Base-by-base conservation (phyloP, 371 early-diverging fungal species). In the Lichtheimia hyalospora region DNA sequence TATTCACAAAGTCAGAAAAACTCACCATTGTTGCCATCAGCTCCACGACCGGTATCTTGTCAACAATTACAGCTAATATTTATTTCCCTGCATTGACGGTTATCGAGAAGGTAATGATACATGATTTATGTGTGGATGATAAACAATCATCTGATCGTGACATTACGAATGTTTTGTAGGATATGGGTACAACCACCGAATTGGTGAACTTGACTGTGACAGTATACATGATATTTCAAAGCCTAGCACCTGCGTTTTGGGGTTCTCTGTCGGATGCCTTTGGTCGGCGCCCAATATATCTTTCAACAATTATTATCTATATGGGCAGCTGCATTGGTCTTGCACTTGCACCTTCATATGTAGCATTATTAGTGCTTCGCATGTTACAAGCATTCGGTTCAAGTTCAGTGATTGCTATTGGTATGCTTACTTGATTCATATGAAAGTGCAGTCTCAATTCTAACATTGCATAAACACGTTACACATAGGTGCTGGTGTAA, bases 331-430 rank as follows among this genome's bases (percentile, higher is more conserved):
- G 82, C 50, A 60, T 87, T 16, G 82, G 83, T 20, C 75, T 81
- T 5, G 85, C 86, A n/a, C 54, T 84, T 27, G 73, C 85, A 10
- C 68, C 62, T 14, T 73, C 61, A 28, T 73, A 79, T 49, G 61
- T 73, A 14, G 69, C 75, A 46, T 71, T 88, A 39, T 66, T 87
- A 39, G 71, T 70, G n/a, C 74, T 82, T 58, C 83, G 88, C 3
- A 68, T 83, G 42, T 62, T 88, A 28, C 88, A 88, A 61, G 73
- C 85, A 1, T 79, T 78, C 13, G 86, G 88, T 0, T 64, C 83
- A 3, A 81, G 83, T 28, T 83, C 88, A 0, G 84, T 80, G 5
- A 71, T 85, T 27, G 73, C 84, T 0, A 74, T 89, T 3, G 87
- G 87, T 60, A 42, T 44, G 44, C 12, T 48, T 8, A 1, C 10